Conservation (phyloP, 208 protist genomes). For the Herpetomonas samuelpessoai region DNA sequence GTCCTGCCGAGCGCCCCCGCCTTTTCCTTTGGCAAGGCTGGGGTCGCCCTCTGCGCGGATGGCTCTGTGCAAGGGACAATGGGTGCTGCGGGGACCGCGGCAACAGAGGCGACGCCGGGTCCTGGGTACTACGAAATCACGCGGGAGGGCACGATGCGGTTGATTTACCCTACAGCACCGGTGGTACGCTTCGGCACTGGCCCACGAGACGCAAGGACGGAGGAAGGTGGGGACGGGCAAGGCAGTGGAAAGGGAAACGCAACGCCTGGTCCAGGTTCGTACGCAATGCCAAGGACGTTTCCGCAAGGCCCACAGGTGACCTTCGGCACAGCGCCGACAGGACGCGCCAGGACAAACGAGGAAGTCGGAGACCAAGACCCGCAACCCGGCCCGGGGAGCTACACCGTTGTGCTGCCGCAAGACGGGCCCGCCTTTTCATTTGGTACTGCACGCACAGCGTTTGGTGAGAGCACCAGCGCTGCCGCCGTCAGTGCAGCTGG, state of each 20-base stretch:
- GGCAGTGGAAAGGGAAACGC: too few relatives aligned
- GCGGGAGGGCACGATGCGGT: background rate
- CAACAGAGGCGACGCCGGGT: background rate
- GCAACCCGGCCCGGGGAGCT: constrained; percentile 32
- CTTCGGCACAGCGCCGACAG: background rate
- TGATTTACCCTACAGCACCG: constrained; percentile 5
- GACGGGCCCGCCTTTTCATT: background rate
- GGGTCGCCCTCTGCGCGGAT: too few relatives aligned
- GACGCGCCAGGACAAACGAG: background rate
- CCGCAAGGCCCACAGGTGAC: too few relatives aligned
- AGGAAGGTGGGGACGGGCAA: background rate
- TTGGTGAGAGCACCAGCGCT: background rate
- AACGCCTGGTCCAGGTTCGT: background rate
- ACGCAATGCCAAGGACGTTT: too few relatives aligned
- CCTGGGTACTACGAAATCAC: constrained; percentile 3
- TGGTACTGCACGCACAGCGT: too few relatives aligned
- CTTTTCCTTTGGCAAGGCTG: too few relatives aligned
- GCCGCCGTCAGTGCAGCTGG: too few relatives aligned
- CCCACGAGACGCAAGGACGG: too few relatives aligned
- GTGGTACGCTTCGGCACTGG: constrained; percentile 6
- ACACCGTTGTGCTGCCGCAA: background rate
- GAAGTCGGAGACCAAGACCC: too few relatives aligned
- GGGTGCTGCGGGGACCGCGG: background rate
- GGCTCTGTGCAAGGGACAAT: too few relatives aligned
- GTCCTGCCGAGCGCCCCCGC: too few relatives aligned